Percentiles rank a stretch among this genome's conserved stretches.
Conservation (phyloP, 2,329 filamentous ascomycete species). For the Trichoderma sp. region DNA sequence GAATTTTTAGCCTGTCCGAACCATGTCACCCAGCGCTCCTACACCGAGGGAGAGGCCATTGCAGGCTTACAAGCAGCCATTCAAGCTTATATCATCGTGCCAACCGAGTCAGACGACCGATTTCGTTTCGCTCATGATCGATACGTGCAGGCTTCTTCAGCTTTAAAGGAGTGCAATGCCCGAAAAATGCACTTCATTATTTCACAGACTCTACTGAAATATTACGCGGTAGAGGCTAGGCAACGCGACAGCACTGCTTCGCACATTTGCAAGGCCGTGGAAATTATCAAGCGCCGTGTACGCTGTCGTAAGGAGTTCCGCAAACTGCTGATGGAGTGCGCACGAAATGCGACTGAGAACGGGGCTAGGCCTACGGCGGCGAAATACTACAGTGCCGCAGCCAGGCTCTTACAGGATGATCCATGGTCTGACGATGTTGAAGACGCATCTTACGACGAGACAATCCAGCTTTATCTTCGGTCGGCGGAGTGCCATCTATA, state of each 20-base stretch:
- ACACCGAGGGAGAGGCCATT: conserved; percentile 68
- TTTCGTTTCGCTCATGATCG: conserved; percentile 90
- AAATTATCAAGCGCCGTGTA: conserved; percentile 70
- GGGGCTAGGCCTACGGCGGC: conserved; percentile 80
- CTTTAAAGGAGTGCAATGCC: conserved; percentile 67
- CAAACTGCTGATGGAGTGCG: conserved; percentile 76
- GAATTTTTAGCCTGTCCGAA: conserved; percentile 2
- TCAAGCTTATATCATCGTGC: conserved; percentile 76
- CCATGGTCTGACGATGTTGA: conserved; percentile 70
- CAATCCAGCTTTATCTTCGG: conserved; percentile 74
- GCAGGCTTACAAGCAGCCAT: conserved; percentile 81
- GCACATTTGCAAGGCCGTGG: conserved; percentile 77
- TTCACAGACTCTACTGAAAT: conserved; percentile 76
- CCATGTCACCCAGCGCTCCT: conserved; percentile 30
- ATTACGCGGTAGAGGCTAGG: conserved; percentile 61
- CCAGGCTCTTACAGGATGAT: conserved; percentile 75
- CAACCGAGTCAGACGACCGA: conserved; percentile 80
- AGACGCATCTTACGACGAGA: conserved; percentile 86
- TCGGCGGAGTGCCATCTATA: conserved; percentile 83
- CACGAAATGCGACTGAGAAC: conserved; percentile 75
- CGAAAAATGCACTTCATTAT: conserved; percentile 90
- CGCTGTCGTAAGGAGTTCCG: conserved; percentile 65
- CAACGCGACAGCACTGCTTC: conserved; percentile 72
- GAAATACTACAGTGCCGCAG: conserved; percentile 76
- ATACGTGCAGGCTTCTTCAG: conserved; percentile 73